A percentile compares a stretch with the other conserved stretches of the same genome.
phyloP scores from a whole-genome alignment of 495 filamentous ascomycete species.

The Hypoxylon rickii region DNA sequence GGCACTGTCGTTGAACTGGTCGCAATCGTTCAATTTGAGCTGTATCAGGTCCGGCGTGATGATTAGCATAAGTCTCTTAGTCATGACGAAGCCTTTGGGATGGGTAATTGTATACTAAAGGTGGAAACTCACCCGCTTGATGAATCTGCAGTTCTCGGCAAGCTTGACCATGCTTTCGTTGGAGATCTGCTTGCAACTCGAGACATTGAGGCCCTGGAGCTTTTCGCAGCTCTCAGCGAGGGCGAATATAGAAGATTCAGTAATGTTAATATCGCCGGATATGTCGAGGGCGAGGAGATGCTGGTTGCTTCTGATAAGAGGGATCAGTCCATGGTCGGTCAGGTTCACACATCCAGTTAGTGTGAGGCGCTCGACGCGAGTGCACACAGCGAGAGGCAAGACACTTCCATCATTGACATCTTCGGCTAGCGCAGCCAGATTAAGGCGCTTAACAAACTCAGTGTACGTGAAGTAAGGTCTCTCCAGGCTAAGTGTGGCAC shows the following conservation, averaged over 20 bases:
- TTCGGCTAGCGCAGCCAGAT: constrained; percentile 76
- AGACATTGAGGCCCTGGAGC: constrained; percentile 93
- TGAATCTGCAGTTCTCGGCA: constrained; percentile 78
- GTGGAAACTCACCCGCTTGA: constrained; percentile 74
- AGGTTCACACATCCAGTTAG: constrained; percentile 86
- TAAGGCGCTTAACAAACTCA: constrained; percentile 86
- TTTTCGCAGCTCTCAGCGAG: constrained; percentile 80
- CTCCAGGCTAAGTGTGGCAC: constrained; percentile 68
- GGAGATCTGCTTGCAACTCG: constrained; percentile 80
- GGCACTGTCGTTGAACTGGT: constrained; percentile 74
- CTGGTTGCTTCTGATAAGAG: constrained; percentile 76
- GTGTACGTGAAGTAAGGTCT: constrained; percentile 82
- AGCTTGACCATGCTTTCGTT: constrained; percentile 84
- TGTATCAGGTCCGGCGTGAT: no score
- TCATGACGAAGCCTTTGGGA: no score
- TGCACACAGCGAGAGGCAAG: constrained; percentile 79
- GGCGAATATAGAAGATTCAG: constrained; percentile 78
- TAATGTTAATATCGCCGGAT: constrained; percentile 76
- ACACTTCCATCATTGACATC: constrained; percentile 90
- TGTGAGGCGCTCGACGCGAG: constrained; percentile 90
- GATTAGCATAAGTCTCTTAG: no score
- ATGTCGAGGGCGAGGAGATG: constrained; percentile 91
- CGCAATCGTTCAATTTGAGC: constrained; percentile 93
- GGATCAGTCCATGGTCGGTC: constrained; percentile 80
- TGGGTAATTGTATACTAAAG: no score